Evolutionary conservation across 352 stramenopile species (phyloP).

Genomic region (Pythium grandisporangium): DNA sequence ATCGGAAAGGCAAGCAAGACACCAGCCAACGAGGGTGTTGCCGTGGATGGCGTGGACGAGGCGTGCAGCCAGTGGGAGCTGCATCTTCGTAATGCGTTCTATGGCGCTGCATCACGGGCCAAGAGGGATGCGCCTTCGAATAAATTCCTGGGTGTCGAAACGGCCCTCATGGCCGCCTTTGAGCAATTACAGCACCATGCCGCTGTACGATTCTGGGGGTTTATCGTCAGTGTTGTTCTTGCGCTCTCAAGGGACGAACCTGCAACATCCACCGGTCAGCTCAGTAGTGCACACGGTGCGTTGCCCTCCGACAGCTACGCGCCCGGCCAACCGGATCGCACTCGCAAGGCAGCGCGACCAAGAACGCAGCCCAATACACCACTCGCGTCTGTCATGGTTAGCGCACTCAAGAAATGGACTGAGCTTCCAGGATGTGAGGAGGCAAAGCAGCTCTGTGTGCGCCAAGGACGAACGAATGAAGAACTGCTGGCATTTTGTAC

Average conservation of each 20-base stretch:
- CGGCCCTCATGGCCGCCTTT: conserved; percentile 17
- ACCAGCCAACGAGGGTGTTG: not conserved
- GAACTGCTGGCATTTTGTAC: conserved; percentile 24
- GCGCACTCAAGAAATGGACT: conserved; percentile 30
- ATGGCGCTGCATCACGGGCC: conserved; percentile 6
- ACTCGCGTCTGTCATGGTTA: conserved; percentile 43
- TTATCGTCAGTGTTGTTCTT: conserved; percentile 30
- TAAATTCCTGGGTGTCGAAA: conserved; percentile 49
- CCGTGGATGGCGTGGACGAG: too few relatives aligned
- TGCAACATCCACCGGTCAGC: too few relatives aligned
- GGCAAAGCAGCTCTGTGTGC: conserved; percentile 2
- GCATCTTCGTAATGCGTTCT: conserved; percentile 14
- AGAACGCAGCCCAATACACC: conserved; percentile 28
- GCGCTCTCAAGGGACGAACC: conserved; percentile 16
- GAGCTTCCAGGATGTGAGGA: not conserved
- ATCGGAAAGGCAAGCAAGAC: not conserved
- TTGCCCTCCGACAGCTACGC: too few relatives aligned
- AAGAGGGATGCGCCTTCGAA: conserved; percentile 12
- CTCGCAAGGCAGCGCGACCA: not conserved
- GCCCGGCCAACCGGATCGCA: too few relatives aligned
- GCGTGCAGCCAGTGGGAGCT: conserved; percentile 9
- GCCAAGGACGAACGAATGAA: conserved; percentile 15
- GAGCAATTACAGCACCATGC: not conserved
- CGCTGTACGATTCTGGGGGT: conserved; percentile 19
- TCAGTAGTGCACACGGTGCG: too few relatives aligned